phyloP scores from a whole-genome alignment of 176 grass and related monocot species.

The Lolium perenne region DNA sequence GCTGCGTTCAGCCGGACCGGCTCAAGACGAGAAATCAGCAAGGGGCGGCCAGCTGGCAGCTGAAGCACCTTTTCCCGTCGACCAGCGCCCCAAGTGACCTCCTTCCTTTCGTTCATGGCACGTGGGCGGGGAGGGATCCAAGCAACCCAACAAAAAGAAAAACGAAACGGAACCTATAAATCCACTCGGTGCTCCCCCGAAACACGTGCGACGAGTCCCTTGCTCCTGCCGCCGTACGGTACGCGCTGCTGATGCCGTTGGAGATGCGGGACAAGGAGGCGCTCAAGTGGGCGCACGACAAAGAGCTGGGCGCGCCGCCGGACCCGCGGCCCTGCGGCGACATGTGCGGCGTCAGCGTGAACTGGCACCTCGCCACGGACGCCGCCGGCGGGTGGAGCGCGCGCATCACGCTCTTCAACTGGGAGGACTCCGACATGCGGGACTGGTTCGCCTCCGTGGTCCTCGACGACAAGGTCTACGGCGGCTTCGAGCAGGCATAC shows the following conservation, averaged over 20 bases:
- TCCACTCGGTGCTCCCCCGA: no score
- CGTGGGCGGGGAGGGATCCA: no score
- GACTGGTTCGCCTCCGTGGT: slow-evolving; percentile 71
- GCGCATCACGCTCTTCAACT: slow-evolving; percentile 82
- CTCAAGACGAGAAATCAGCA: no score
- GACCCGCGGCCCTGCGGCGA: slow-evolving; percentile 69
- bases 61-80: no score
- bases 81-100: no score
- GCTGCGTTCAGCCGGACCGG: no score
- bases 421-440: slow-evolving; percentile 46
- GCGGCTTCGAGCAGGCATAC: slow-evolving; percentile 50
- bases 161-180: no score
- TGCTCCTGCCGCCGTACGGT: slow-evolving; percentile 66
- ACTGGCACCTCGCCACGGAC: slow-evolving; percentile 81
- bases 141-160: no score
- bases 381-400: slow-evolving; percentile 60
- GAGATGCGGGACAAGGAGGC: slow-evolving; percentile 49
- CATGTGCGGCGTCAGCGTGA: slow-evolving; percentile 73
- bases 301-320: slow-evolving; percentile 45
- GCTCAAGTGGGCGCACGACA: slow-evolving; percentile 43
- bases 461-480: slow-evolving; percentile 46
- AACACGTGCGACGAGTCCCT: no score
- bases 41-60: no score
- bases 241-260: slow-evolving; percentile 66
- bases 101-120: no score